Base-by-base conservation (phyloP, 73 alveolate genomes). In the Stentor coeruleus region DNA sequence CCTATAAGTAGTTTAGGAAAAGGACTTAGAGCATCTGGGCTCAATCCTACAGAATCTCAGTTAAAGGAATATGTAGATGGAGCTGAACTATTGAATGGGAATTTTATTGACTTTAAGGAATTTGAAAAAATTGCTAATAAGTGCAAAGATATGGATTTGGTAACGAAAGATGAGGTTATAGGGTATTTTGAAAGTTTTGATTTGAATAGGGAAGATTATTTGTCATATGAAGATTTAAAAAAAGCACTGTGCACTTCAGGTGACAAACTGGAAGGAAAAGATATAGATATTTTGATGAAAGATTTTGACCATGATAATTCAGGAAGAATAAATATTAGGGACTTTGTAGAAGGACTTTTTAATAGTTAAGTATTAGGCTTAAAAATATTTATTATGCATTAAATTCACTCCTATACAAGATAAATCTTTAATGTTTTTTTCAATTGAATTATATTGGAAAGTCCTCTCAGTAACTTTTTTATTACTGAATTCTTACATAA, bases 161-260 rank as follows among this genome's bases (percentile, higher is more conserved):
- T 49, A 11, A 11, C 66, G 20, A 49, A 49, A 49, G 66, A 49
- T 11, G 66, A 49, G 20, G 66, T 49, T 49, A 11, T 20, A 11
- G 66, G 20, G 66, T 49, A 49, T 20, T 49, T 49, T 20, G 20
- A 49, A 6, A 11, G 28, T 6, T 49, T 49, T 49, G 6, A 6
- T 20, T 11, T 6, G 6, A 20, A 49, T 11, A 49, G 20, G 20
- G 66, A 49, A 6, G 66, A 49, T 20, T 20, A 11, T 6, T 11
- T 49, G 20, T 11, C 66, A 11, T 49, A 11, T 11, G 66, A 49
- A 6, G 66, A 49, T 6, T 49, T 49, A 20, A 49, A 49, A 49
- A 49, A 49, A 49, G 66, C 66, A 20, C 66, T 49, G 6, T 49
- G 66, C 66, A 11, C 66, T 20, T 49, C 66, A 49, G 66, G 66